A percentile compares a stretch with the other conserved stretches of the same genome.
Evolutionary conservation across 495 filamentous ascomycete genomes (phyloP).

Genomic region (Podospora pseudocomata): DNA sequence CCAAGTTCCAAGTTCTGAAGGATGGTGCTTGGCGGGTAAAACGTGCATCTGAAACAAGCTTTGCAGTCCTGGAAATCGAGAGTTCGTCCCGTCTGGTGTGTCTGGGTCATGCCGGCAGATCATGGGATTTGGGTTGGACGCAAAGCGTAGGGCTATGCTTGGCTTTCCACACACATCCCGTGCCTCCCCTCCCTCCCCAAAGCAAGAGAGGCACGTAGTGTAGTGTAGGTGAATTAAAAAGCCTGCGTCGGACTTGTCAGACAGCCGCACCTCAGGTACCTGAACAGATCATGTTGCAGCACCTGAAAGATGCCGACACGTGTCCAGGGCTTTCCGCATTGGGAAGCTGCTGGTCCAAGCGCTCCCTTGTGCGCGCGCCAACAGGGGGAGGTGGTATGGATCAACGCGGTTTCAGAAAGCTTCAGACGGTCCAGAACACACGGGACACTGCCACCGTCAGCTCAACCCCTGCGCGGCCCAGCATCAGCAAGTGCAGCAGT

Average conservation of each 20-base stretch:
- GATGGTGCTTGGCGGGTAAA: too few species aligned
- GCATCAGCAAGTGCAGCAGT: background rate
- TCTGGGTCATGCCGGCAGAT: background rate
- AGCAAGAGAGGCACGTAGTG: too few species aligned
- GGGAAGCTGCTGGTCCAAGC: background rate
- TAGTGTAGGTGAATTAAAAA: too few species aligned
- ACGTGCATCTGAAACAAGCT: background rate
- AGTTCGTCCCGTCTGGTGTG: background rate
- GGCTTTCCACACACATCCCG: too few species aligned
- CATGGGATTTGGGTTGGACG: background rate
- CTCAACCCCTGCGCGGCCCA: background rate
- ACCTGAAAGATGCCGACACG: background rate
- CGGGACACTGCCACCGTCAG: background rate
- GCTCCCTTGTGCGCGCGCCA: background rate
- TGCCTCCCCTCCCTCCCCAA: too few species aligned
- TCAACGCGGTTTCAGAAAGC: background rate
- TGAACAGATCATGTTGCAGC: too few species aligned
- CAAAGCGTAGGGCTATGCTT: too few species aligned
- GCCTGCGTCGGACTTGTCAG: background rate
- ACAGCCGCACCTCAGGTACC: background rate
- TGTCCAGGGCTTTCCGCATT: background rate
- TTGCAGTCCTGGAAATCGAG: background rate
- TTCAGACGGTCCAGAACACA: background rate
- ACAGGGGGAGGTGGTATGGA: background rate
- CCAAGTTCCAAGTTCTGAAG: background rate